These are phyloP conservation scores for Colletotrichum sp. DNA, from an alignment of 2,329 filamentous ascomycete species.

Conservation along the genomic window DNA sequence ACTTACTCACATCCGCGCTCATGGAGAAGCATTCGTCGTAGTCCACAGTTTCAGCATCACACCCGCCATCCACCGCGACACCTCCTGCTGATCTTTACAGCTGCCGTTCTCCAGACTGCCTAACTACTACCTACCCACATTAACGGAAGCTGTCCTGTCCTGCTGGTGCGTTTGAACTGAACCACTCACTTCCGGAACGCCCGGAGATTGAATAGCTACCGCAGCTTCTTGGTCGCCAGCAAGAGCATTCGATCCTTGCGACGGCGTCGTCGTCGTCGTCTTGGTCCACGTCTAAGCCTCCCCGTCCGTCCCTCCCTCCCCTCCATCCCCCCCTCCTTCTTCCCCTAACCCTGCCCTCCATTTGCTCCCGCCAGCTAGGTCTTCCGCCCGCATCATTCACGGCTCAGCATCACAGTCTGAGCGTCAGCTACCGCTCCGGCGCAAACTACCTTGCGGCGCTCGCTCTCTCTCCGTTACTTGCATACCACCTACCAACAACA, in stretches of 20 bases:
- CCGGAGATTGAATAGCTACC: constrained; percentile 2
- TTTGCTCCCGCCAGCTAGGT: neutral
- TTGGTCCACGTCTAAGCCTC: neutral
- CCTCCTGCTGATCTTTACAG: neutral
- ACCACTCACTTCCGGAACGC: neutral
- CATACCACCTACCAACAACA: neutral
- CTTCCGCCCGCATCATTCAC: neutral
- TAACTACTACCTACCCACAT: neutral
- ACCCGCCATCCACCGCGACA: neutral
- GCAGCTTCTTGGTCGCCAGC: neutral
- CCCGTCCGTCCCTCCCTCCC: neutral
- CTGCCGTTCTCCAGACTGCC: neutral
- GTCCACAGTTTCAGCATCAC: neutral
- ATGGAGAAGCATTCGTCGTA: neutral
- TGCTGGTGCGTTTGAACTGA: neutral
- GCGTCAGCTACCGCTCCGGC: neutral
- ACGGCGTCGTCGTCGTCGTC: neutral
- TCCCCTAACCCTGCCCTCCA: neutral
- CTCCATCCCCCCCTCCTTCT: neutral
- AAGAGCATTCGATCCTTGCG: neutral
- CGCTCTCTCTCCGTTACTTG: neutral
- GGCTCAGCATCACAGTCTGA: neutral
- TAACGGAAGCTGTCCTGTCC: neutral
- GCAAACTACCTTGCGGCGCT: neutral
- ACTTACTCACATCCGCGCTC: neutral